Evolutionary conservation across 1,139 yeast species (phyloP).

Genomic region (Debaryomyces singareniensis): DNA sequence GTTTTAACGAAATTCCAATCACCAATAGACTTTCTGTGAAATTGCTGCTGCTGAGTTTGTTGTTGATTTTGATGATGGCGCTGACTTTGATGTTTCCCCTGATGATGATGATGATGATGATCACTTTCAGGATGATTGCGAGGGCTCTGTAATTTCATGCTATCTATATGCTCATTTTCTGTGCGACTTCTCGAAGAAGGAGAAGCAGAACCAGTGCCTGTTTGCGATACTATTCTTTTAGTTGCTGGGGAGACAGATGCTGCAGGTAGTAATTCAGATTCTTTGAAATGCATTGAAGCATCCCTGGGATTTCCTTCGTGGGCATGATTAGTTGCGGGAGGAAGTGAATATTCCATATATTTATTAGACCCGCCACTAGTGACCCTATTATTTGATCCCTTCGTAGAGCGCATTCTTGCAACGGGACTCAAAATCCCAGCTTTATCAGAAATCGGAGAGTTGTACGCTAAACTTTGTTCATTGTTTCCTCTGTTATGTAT

Average conservation of each 20-base stretch:
- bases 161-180: conserved; percentile 3
- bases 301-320: background rate
- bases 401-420: background rate
- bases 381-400: background rate
- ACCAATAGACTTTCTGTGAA: conserved; percentile 84
- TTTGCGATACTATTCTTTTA: background rate
- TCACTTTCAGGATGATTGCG: background rate
- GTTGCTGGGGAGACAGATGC: conserved; percentile 8
- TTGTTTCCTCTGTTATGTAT: conserved; percentile 2
- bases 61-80: conserved; percentile 7
- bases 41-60: conserved; percentile 36
- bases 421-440: background rate
- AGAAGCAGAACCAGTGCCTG: background rate
- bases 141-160: background rate
- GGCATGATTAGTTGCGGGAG: background rate
- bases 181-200: conserved; percentile 6
- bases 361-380: background rate
- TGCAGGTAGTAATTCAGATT: conserved; percentile 18
- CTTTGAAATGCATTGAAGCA: background rate
- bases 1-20: conserved; percentile 96
- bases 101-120: background rate
- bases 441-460: background rate
- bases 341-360: background rate
- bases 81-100: conserved; percentile 3
- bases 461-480: background rate